phyloP scores from a whole-genome alignment of 2,329 filamentous ascomycete species.

The Sarocladiaceae sp. region DNA sequence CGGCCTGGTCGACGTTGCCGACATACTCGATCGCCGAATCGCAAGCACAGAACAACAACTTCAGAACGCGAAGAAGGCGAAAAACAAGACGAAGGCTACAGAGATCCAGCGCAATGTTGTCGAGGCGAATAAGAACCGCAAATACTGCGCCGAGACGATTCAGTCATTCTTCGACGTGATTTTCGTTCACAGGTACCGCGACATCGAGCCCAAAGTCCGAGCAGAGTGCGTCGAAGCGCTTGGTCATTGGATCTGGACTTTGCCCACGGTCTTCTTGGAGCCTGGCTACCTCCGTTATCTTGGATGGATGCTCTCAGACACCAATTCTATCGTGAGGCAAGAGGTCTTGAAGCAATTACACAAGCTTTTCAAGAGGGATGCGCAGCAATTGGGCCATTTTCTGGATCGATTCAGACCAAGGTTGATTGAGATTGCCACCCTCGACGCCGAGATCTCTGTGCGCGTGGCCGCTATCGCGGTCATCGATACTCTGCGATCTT shows the following conservation, averaged over 20 bases:
- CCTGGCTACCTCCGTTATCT: conserved; percentile 87
- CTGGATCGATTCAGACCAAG: conserved; percentile 85
- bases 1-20: conserved; percentile 67
- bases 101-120: conserved; percentile 67
- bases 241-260: conserved; percentile 78
- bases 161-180: conserved; percentile 87
- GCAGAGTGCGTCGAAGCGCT: conserved; percentile 83
- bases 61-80: conserved; percentile 64
- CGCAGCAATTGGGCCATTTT: conserved; percentile 82
- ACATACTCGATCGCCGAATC: conserved; percentile 62
- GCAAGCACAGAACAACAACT: conserved; percentile 73
- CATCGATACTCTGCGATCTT: conserved; percentile 73
- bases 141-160: conserved; percentile 64
- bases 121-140: conserved; percentile 62
- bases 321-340: conserved; percentile 64
- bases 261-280: conserved; percentile 86
- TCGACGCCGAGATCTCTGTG: conserved; percentile 75
- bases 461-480: conserved; percentile 75
- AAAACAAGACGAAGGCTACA: conserved; percentile 72
- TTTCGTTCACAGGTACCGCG: conserved; percentile 92
- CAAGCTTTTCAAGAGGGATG: conserved; percentile 71
- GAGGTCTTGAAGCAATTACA: conserved; percentile 81
- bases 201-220: conserved; percentile 84
- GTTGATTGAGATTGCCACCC: conserved; percentile 86
- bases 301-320: conserved; percentile 91